Percentiles rank a stretch among this genome's conserved stretches.
phyloP scores from a whole-genome alignment of 305 asterid genomes.

The Lippia alba region DNA sequence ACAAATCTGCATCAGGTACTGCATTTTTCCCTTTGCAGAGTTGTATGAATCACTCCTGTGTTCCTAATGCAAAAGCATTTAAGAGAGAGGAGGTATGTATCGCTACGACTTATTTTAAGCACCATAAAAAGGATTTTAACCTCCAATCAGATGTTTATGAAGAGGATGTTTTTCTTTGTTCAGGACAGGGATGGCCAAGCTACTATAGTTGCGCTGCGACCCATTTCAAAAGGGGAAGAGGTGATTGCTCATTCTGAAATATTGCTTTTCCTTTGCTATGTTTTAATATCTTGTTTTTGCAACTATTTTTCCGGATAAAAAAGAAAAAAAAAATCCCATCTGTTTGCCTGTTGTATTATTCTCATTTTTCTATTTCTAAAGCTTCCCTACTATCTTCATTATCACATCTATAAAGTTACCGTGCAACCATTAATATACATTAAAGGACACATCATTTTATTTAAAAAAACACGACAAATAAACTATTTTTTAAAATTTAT shows the following conservation, averaged over 20 bases:
- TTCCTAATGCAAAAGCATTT: conserved; percentile 90
- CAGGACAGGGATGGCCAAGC: conserved; percentile 95
- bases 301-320: too few relatives aligned
- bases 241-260: conserved; percentile 37
- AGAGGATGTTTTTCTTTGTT: conserved; percentile 28
- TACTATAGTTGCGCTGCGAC: conserved; percentile 64
- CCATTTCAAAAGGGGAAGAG: conserved; percentile 81
- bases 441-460: too few relatives aligned
- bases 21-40: conserved; percentile 94
- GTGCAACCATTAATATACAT: too few relatives aligned
- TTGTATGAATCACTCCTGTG: conserved; percentile 93
- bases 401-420: too few relatives aligned
- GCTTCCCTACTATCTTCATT: too few relatives aligned
- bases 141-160: conserved; percentile 14
- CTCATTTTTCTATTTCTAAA: too few relatives aligned
- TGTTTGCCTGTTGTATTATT: too few relatives aligned
- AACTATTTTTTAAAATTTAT: not conserved
- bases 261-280: not conserved
- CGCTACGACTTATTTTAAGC: not conserved
- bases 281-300: too few relatives aligned
- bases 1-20: conserved; percentile 63
- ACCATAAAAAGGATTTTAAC: not conserved
- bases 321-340: too few relatives aligned
- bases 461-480: too few relatives aligned
- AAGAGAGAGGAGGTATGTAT: conserved; percentile 86